Base-by-base conservation (phyloP, 31 red algal genomes). In the Endocladia muricata region DNA sequence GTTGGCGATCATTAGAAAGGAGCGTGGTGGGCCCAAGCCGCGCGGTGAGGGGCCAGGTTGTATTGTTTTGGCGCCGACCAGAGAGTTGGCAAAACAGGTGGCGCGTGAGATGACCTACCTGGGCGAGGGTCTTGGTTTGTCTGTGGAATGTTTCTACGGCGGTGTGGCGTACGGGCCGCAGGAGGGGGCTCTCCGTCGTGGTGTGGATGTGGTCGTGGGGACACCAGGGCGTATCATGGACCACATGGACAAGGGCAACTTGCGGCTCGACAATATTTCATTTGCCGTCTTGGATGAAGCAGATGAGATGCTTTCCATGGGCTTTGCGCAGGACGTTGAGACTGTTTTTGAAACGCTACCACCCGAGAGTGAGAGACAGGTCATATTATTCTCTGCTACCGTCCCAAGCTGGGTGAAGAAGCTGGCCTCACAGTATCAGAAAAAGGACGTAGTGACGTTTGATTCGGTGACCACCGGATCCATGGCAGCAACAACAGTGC, bases 261-360 rank as follows among this genome's bases (percentile, higher is more conserved):
- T 98, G 37, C 65, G 87, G 3, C 28, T 95, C 35, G 31, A 36
- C 0, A 40, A 89, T 28, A 61, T 98, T 25, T 61, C 75, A 44
- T 89, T 95, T 79, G 79, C 83, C 22, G 88, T 98, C 55, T 83
- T 98, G 25, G 96, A 98, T 68, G 96, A 98, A 56, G 96, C 96
- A 13, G 96, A 98, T 69, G 96, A 98, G 67, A 98, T 98, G 96
- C 87, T 98, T 3, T 91, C 80, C 31, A 94, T 98, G 91, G 96
- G 96, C 23, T 98, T 98, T 74, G 83, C 96, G 7, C 82, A 94
- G 49, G 96, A 98, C 67, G 90, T 98, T 3, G 96, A 98, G 43
- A 55, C 59, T 17, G 79, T 98, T 4, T 94, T 94, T 67, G 80
- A 92, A 33, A 70, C 66, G 32, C 70, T 94, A 26, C 81, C 86